Conservation (phyloP, 257 asterid genomes). For the Plectranthus barbatus region DNA sequence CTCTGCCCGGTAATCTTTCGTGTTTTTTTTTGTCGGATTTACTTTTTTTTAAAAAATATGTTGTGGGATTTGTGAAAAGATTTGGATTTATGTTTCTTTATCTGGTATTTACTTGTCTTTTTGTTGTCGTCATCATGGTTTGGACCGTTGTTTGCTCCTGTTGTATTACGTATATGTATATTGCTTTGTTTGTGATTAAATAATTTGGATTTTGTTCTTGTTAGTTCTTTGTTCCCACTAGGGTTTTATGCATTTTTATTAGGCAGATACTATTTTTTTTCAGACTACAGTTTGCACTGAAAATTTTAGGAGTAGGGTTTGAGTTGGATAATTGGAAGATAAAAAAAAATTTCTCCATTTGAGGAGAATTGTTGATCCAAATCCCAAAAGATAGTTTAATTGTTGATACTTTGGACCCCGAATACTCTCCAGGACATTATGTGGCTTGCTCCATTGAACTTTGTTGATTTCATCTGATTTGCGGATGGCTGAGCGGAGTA, state of each 20-base stretch:
- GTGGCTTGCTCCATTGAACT: neutral
- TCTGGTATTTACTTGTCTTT: neutral
- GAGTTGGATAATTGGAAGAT: neutral
- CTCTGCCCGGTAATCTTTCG: constrained; percentile 46
- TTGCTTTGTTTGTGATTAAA: neutral
- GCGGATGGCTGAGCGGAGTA: neutral
- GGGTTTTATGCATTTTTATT: neutral
- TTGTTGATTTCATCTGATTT: neutral
- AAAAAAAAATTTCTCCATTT: too few relatives aligned
- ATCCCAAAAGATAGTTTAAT: too few relatives aligned
- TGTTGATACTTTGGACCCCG: neutral
- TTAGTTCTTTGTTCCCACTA: neutral
- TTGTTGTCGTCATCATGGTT: neutral
- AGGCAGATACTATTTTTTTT: neutral
- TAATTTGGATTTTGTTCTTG: neutral
- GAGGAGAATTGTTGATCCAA: too few relatives aligned
- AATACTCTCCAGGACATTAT: too few relatives aligned
- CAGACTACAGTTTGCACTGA: neutral
- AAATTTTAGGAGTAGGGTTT: neutral
- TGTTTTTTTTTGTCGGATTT: neutral
- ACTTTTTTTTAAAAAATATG: neutral
- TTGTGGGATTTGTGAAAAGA: neutral
- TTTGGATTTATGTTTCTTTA: neutral
- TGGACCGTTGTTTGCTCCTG: neutral
- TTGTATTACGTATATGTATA: neutral